Base-by-base conservation (phyloP, 2,329 filamentous ascomycete genomes). In the Trichoderma aggressivum region DNA sequence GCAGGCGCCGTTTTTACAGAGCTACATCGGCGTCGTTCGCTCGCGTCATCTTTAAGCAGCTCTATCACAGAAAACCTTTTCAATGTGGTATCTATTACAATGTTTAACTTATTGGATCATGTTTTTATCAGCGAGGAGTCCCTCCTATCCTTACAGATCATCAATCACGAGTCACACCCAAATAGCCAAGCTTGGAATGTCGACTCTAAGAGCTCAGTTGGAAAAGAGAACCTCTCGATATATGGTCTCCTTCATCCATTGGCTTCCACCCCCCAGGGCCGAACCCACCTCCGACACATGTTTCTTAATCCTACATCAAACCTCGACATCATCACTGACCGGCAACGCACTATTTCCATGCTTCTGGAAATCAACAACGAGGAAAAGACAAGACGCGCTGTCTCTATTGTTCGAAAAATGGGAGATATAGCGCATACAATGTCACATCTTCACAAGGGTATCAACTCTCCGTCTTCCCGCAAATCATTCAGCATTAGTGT, bases 61-160 rank as follows among this genome's bases (percentile, higher is more conserved):
- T 84, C 85, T 34, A 84, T 85, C 3, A 16, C 14, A 26, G 79
- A 87, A 14, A 56, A 72, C 12, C 64, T 74, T 55, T 92, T 92
- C 74, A 85, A 84, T 7, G 84, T 97, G 30, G 84, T 81, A 28
- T 86, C 84, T 1, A 81, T 98, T 12, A 87, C 92, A 76, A 94
- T 93, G 88, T 94, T 97, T 79, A 91, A 87, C 36, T 82, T 97
- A 28, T 80, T 81, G 47, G 79, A 85, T 68, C 83, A 83, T 64
- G 93, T 95, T 90, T 93, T 96, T 76, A 85, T 98, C 74, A 96
- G 93, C 75, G 83, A 87, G 3, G 94, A 98, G 77, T 92, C 94
- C 0, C 83, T 98, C 55, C 81, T 89, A 16, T 94, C 94, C 1
- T 86, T 99, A 10, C 95, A 98, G 76, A 93, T 99, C 32, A 85